phyloP scores from a whole-genome alignment of 495 filamentous ascomycete genomes.

The Hypoxylon crocopeplum region DNA sequence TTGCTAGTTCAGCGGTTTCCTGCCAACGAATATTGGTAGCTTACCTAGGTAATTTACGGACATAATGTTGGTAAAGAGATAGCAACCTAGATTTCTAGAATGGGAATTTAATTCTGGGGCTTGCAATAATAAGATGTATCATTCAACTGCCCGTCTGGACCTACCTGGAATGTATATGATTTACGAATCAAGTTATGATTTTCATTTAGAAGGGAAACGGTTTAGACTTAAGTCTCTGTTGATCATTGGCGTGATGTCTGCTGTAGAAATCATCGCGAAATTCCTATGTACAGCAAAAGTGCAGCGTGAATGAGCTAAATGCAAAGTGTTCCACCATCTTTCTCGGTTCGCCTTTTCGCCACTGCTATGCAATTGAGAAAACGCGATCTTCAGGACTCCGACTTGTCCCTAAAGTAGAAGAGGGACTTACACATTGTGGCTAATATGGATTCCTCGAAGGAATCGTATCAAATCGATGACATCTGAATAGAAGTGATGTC shows the following conservation, averaged over 20 bases:
- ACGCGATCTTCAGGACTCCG: not conserved
- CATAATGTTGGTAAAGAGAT: no score
- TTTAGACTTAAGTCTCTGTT: not conserved
- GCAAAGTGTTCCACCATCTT: not conserved
- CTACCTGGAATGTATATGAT: no score
- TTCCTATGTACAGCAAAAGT: slow-evolving; percentile 1
- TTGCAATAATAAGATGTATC: no score
- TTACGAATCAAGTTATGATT: no score
- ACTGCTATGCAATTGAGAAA: slow-evolving; percentile 15
- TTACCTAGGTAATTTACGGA: no score
- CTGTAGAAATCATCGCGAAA: not conserved
- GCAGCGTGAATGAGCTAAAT: not conserved
- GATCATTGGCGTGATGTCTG: not conserved
- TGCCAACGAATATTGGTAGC: no score
- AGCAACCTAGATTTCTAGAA: no score
- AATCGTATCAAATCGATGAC: not conserved
- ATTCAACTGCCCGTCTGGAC: no score
- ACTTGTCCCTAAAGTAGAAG: not conserved
- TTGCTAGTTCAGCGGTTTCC: no score
- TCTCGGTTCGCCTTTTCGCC: slow-evolving; percentile 4
- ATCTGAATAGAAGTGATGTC: not conserved
- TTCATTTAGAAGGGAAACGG: no score
- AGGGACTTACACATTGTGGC: not conserved
- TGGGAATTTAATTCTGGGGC: no score
- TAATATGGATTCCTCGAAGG: not conserved